phyloP scores from a whole-genome alignment of 1,139 yeast species.

The Candida sanyaensis region DNA sequence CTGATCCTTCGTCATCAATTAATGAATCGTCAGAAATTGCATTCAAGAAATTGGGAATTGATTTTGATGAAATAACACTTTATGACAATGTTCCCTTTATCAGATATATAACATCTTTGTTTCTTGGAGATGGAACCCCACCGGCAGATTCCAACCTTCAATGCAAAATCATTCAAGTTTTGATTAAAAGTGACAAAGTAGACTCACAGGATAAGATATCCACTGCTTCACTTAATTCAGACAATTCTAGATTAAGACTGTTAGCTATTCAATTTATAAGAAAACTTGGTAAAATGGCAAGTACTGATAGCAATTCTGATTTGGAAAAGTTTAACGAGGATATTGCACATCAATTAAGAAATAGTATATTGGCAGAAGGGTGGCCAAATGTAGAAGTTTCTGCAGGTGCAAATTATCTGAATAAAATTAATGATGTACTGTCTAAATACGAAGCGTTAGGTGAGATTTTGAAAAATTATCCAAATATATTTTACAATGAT shows the following conservation, averaged over 20 bases:
- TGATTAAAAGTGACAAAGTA: slow-evolving; percentile 56
- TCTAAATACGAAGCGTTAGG: slow-evolving; percentile 81
- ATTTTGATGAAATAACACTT: slow-evolving; percentile 45
- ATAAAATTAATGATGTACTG: slow-evolving; percentile 29
- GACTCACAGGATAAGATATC: slow-evolving; percentile 42
- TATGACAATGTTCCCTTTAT: slow-evolving; percentile 30
- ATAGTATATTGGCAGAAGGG: slow-evolving; percentile 54
- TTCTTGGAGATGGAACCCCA: slow-evolving; percentile 47
- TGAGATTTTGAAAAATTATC: slow-evolving; percentile 54
- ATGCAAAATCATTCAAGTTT: slow-evolving; percentile 55
- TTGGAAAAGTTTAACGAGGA: slow-evolving; percentile 32
- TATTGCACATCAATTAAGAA: slow-evolving; percentile 54
- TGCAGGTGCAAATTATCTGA: slow-evolving; percentile 25
- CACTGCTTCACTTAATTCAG: slow-evolving; percentile 59
- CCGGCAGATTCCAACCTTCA: slow-evolving; percentile 60
- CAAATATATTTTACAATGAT: slow-evolving; percentile 45
- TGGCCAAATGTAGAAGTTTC: slow-evolving; percentile 53
- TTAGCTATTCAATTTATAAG: slow-evolving; percentile 62
- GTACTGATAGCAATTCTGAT: slow-evolving; percentile 16
- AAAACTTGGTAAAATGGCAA: slow-evolving; percentile 42
- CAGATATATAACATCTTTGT: slow-evolving; percentile 43
- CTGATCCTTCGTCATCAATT: slow-evolving; percentile 58
- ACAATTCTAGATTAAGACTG: slow-evolving; percentile 46
- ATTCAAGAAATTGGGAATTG: slow-evolving; percentile 52
- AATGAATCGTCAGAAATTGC: slow-evolving; percentile 52